Percentiles rank a stretch among this genome's conserved stretches.
Conservation (phyloP, 805 yeast species). For the Priceomyces medius region DNA sequence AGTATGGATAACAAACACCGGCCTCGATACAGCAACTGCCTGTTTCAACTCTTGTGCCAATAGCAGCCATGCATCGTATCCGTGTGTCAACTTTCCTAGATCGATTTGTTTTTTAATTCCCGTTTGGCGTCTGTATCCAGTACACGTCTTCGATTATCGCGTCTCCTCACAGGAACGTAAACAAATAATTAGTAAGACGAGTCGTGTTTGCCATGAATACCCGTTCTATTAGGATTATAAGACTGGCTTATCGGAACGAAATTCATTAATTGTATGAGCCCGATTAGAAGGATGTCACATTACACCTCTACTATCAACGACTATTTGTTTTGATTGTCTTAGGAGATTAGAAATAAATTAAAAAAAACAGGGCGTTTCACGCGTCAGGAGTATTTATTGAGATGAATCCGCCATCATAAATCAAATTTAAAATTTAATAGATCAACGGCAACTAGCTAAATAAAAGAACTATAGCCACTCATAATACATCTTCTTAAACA, state of each 20-base stretch:
- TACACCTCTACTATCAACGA: background rate
- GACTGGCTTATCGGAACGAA: constrained; percentile 1
- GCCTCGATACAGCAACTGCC: no score
- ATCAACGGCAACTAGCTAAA: background rate
- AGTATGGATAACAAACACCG: no score
- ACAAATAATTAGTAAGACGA: constrained; percentile 2
- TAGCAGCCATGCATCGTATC: background rate
- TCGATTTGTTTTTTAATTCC: background rate
- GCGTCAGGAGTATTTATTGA: constrained; percentile 8
- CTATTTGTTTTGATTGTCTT: background rate
- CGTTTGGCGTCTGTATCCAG: background rate
- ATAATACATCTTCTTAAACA: constrained; percentile 20
- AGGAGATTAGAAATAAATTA: background rate
- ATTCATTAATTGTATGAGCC: background rate
- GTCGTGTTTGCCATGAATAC: background rate
- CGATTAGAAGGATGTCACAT: background rate
- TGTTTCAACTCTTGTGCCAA: background rate
- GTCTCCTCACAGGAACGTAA: background rate
- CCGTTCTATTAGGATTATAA: background rate
- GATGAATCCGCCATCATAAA: constrained; percentile 5
- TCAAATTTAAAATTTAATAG: background rate
- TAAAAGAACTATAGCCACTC: background rate
- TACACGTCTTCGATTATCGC: background rate
- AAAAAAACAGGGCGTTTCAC: constrained; percentile 5
- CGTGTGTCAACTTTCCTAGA: background rate